Percentiles rank a stretch among this genome's conserved stretches.
phyloP scores from a whole-genome alignment of 2,329 filamentous ascomycete species.

The Claviceps sp. region DNA sequence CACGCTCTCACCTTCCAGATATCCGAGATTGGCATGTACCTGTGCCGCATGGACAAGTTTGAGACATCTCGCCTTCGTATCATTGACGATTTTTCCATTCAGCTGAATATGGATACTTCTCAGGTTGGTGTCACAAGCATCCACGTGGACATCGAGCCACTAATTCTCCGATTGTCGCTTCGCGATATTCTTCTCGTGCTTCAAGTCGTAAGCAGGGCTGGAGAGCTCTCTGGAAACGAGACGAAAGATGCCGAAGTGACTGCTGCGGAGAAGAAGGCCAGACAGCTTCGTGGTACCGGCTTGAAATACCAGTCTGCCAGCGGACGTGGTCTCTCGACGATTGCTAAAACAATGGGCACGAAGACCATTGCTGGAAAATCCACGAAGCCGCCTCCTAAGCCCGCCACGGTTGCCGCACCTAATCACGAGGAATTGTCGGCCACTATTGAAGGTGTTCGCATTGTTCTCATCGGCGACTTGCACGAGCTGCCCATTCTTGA shows the following conservation, averaged over 20 bases:
- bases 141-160: slow-evolving; percentile 75
- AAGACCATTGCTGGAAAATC: slow-evolving; percentile 22
- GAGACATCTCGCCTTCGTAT: slow-evolving; percentile 83
- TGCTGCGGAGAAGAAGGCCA: slow-evolving; percentile 39
- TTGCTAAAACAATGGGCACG: slow-evolving; percentile 28
- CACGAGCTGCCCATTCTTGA: slow-evolving; percentile 94
- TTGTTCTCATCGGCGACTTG: slow-evolving; percentile 88
- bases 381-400: slow-evolving; percentile 11
- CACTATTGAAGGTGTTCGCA: slow-evolving; percentile 72
- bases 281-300: slow-evolving; percentile 35
- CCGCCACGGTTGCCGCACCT: slow-evolving; percentile 4
- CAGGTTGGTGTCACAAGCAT: slow-evolving; percentile 58
- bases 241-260: slow-evolving; percentile 27
- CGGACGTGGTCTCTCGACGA: slow-evolving; percentile 39
- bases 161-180: slow-evolving; percentile 79
- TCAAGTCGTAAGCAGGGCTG: slow-evolving; percentile 83
- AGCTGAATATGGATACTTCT: slow-evolving; percentile 70
- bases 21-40: slow-evolving; percentile 91
- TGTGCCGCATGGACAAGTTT: slow-evolving; percentile 97
- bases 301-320: slow-evolving; percentile 44
- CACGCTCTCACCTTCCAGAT: slow-evolving; percentile 89
- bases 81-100: slow-evolving; percentile 89
- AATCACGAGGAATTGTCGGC: slow-evolving; percentile 68
- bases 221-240: slow-evolving; percentile 64
- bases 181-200: slow-evolving; percentile 89